Evolutionary conservation across 169 alveolate species (phyloP).

Genomic region (Cryptosporidium viatorum): DNA sequence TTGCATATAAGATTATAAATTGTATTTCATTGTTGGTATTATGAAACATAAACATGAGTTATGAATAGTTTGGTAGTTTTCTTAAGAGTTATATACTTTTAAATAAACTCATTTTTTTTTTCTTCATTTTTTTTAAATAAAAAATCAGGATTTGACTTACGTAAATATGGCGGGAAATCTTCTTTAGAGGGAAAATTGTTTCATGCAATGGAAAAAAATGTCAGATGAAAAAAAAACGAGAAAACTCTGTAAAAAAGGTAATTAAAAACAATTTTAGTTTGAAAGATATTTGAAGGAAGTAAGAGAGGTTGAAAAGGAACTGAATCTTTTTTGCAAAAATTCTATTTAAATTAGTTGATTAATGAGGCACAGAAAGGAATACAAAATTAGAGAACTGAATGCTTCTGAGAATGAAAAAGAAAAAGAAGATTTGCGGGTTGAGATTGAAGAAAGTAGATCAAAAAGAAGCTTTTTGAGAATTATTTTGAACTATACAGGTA

Average conservation of each 20-base stretch:
- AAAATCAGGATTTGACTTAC: neutral
- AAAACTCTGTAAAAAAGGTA: neutral
- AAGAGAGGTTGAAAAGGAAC: neutral
- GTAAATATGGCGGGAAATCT: neutral
- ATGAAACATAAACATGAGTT: too few relatives aligned
- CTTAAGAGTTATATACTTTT: neutral
- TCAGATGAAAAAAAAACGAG: neutral
- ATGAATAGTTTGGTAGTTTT: neutral
- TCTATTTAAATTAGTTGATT: too few relatives aligned
- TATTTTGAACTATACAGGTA: neutral
- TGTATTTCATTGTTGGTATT: too few relatives aligned
- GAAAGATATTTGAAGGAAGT: neutral
- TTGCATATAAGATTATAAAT: too few relatives aligned
- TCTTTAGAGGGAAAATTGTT: constrained; percentile 1
- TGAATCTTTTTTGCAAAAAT: neutral
- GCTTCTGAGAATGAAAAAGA: neutral
- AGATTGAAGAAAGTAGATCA: neutral
- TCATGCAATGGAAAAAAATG: neutral
- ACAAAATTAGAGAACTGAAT: neutral
- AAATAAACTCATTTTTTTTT: too few relatives aligned
- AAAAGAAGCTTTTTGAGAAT: neutral
- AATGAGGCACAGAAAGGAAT: neutral
- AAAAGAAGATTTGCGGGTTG: neutral
- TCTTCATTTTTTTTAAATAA: too few relatives aligned
- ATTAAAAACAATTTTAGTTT: too few relatives aligned